phyloP scores from a whole-genome alignment of 768 basidiomycete species.

The Collybia nuda region DNA sequence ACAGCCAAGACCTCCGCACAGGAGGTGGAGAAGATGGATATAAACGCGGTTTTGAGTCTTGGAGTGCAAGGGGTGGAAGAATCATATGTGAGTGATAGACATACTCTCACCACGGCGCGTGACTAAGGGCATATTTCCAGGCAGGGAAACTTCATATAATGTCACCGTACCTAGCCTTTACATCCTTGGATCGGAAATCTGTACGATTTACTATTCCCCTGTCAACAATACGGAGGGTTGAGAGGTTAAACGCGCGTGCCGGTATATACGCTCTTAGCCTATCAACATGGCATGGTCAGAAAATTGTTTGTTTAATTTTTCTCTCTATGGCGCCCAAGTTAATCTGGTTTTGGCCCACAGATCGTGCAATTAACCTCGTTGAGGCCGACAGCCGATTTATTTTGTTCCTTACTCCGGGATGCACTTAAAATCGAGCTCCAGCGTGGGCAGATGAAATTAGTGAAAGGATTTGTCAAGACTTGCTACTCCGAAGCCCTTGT shows the following conservation, averaged over 20 bases:
- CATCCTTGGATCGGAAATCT: constrained; percentile 89
- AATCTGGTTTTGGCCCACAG: constrained; percentile 32
- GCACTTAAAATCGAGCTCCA: constrained; percentile 88
- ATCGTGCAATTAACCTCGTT: constrained; percentile 93
- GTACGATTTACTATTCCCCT: constrained; percentile 91
- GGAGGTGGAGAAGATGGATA: constrained; percentile 74
- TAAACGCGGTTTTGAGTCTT: constrained; percentile 85
- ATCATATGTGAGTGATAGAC: constrained; percentile 74
- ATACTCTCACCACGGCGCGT: neutral
- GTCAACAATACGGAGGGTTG: constrained; percentile 90
- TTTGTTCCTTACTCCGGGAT: constrained; percentile 86
- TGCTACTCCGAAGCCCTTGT: constrained; percentile 94
- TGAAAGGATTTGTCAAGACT: constrained; percentile 88
- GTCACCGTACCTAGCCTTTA: constrained; percentile 87
- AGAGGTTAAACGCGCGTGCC: constrained; percentile 88
- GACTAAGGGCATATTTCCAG: constrained; percentile 37
- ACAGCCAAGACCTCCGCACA: constrained; percentile 27
- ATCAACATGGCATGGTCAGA: constrained; percentile 90
- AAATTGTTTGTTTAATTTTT: constrained; percentile 67
- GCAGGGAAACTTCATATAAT: constrained; percentile 89
- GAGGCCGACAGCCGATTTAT: constrained; percentile 89
- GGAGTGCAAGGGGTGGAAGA: constrained; percentile 81
- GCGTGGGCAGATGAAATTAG: constrained; percentile 88
- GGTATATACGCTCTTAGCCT: constrained; percentile 96
- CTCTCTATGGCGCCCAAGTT: neutral